phyloP scores from a whole-genome alignment of 129 eudicot species.

The Helichrysum umbraculigerum region DNA sequence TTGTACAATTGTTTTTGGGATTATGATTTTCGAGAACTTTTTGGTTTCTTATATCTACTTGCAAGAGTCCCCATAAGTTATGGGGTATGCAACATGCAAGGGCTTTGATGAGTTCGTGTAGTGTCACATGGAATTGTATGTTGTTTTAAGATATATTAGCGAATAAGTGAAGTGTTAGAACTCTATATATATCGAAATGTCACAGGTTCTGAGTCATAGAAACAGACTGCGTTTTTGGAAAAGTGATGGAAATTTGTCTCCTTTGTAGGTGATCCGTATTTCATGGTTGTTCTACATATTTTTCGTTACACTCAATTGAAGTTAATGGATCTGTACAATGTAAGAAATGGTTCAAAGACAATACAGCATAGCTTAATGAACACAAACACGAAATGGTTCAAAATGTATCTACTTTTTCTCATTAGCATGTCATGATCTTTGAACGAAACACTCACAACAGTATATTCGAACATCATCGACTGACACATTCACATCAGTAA shows the following conservation, averaged over 20 bases:
- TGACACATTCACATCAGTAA: too few species aligned
- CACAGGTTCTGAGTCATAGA: not conserved
- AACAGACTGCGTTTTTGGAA: not conserved
- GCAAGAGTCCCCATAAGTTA: constrained; percentile 29
- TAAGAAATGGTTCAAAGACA: too few species aligned
- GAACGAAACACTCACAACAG: too few species aligned
- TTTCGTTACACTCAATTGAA: not conserved
- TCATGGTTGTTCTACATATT: not conserved
- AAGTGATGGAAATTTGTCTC: not conserved
- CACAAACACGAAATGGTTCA: too few species aligned
- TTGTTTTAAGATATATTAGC: constrained; percentile 39
- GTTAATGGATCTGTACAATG: too few species aligned
- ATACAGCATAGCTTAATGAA: too few species aligned
- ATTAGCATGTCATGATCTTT: too few species aligned
- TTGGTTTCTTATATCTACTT: constrained; percentile 19
- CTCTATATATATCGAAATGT: not conserved
- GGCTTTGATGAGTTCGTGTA: constrained; percentile 20
- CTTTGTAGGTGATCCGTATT: not conserved
- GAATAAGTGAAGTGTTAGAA: constrained; percentile 15
- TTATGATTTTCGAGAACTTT: constrained; percentile 9
- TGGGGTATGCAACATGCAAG: constrained; percentile 31
- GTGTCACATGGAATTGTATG: constrained; percentile 27
- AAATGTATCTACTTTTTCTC: too few species aligned
- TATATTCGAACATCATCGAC: too few species aligned
- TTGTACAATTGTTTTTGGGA: constrained; percentile 24